phyloP scores from a whole-genome alignment of 1,139 yeast species.

The Hyphopichia pseudoburtonii region DNA sequence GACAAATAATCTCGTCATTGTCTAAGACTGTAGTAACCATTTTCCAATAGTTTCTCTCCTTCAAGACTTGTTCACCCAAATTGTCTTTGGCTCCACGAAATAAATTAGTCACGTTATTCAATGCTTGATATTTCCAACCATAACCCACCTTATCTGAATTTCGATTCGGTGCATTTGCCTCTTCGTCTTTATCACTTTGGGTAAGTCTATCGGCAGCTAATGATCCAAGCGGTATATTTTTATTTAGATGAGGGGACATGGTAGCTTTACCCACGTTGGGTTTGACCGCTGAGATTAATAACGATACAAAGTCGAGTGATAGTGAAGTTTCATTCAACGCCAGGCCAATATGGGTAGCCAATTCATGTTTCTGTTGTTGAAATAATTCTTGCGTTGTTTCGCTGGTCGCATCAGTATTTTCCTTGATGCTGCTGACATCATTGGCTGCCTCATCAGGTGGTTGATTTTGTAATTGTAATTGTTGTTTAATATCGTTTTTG shows the following conservation, averaged over 20 bases:
- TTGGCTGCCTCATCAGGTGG: slow-evolving; percentile 8
- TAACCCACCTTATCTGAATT: slow-evolving; percentile 48
- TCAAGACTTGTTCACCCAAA: slow-evolving; percentile 53
- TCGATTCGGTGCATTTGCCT: slow-evolving; percentile 14
- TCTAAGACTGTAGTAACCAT: slow-evolving; percentile 50
- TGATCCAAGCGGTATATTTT: slow-evolving; percentile 78
- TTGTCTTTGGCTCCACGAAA: slow-evolving; percentile 53
- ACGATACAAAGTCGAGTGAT: slow-evolving; percentile 82
- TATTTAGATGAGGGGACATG: slow-evolving; percentile 83
- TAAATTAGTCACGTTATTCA: slow-evolving; percentile 53
- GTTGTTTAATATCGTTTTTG: slow-evolving; percentile 12
- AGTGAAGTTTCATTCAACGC: slow-evolving; percentile 90
- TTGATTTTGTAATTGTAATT: slow-evolving; percentile 4
- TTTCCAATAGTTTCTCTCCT: slow-evolving; percentile 77
- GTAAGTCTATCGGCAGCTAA: slow-evolving; percentile 63
- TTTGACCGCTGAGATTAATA: slow-evolving; percentile 75
- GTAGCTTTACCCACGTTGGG: slow-evolving; percentile 86
- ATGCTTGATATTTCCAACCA: slow-evolving; percentile 84
- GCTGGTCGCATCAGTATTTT: slow-evolving; percentile 5
- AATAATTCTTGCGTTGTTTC: slow-evolving; percentile 48
- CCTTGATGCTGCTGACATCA: too few species aligned
- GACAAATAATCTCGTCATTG: slow-evolving; percentile 70
- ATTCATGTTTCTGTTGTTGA: slow-evolving; percentile 53
- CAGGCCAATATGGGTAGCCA: slow-evolving; percentile 54
- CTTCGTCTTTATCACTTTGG: slow-evolving; percentile 22